phyloP scores from a whole-genome alignment of 495 filamentous ascomycete genomes.

The Neurospora sp. region DNA sequence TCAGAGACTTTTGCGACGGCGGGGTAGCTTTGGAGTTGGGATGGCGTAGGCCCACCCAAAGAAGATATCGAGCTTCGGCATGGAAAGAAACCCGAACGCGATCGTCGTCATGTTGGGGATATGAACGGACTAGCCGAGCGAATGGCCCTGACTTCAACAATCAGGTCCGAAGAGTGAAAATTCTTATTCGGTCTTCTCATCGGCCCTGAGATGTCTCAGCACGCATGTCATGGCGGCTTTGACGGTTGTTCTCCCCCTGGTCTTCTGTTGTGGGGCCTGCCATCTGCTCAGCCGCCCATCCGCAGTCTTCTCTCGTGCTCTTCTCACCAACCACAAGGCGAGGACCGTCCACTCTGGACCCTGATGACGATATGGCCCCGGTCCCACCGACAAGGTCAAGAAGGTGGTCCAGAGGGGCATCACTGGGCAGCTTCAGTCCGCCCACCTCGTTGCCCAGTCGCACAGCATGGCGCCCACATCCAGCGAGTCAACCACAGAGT shows the following conservation, averaged over 20 bases:
- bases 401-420: too few relatives aligned
- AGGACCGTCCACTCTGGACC: not conserved
- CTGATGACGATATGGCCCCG: slow-evolving; percentile 21
- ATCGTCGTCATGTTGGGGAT: not conserved
- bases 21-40: not conserved
- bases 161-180: not conserved
- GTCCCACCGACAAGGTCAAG: slow-evolving; percentile 12
- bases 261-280: not conserved
- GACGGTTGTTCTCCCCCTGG: not conserved
- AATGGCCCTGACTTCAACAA: not conserved
- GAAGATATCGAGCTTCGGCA: not conserved
- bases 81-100: not conserved
- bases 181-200: not conserved
- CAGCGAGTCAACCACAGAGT: not conserved
- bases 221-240: not conserved
- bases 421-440: not conserved
- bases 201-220: not conserved
- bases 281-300: not conserved
- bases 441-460: not conserved
- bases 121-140: not conserved
- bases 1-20: not conserved
- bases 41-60: not conserved
- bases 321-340: not conserved
- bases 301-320: not conserved
- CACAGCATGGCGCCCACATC: not conserved